These are phyloP conservation scores for Phytophthora sp. DNA, from an alignment of 352 stramenopile genomes.

Conservation along the genomic window DNA sequence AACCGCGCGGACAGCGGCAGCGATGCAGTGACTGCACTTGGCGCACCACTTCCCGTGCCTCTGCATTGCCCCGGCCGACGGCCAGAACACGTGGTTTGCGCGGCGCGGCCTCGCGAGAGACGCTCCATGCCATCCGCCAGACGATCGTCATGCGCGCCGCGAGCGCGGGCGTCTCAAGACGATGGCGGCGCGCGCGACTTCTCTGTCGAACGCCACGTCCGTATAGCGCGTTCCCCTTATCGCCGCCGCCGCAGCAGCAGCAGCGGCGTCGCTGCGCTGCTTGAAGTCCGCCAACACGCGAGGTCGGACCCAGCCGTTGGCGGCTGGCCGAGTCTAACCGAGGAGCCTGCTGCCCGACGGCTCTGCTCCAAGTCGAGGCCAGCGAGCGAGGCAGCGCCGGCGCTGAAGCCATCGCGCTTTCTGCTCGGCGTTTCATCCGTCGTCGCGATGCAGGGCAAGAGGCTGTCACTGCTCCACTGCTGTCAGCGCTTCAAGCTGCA, in stretches of 20 bases:
- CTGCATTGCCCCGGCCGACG: constrained; percentile 38
- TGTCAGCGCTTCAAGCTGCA: constrained; percentile 24
- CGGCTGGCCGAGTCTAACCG: background rate
- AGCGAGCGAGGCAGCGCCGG: background rate
- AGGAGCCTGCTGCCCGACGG: constrained; percentile 5
- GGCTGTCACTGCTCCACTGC: constrained; percentile 11
- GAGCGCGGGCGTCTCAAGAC: constrained; percentile 21
- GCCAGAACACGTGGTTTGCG: constrained; percentile 31
- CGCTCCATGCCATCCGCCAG: constrained; percentile 24
- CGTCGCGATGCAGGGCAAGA: constrained; percentile 6
- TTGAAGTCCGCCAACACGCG: background rate
- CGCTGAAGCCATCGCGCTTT: constrained; percentile 27
- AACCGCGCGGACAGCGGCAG: constrained; percentile 1
- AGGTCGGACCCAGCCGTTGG: constrained; percentile 13
- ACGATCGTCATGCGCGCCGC: constrained; percentile 6
- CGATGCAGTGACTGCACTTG: background rate
- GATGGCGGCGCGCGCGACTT: constrained; percentile 12
- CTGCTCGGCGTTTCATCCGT: constrained; percentile 14
- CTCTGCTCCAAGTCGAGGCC: no score
- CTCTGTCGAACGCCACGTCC: constrained; percentile 20
- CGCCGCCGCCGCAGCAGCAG: background rate
- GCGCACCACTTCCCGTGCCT: constrained; percentile 15
- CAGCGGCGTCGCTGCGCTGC: background rate
- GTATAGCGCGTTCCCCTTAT: constrained; percentile 17
- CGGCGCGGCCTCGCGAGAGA: background rate